Evolutionary conservation across 495 filamentous ascomycete species (phyloP), one percentile per base, ranked within the genome.

Genomic region (Xylaria grammica): DNA sequence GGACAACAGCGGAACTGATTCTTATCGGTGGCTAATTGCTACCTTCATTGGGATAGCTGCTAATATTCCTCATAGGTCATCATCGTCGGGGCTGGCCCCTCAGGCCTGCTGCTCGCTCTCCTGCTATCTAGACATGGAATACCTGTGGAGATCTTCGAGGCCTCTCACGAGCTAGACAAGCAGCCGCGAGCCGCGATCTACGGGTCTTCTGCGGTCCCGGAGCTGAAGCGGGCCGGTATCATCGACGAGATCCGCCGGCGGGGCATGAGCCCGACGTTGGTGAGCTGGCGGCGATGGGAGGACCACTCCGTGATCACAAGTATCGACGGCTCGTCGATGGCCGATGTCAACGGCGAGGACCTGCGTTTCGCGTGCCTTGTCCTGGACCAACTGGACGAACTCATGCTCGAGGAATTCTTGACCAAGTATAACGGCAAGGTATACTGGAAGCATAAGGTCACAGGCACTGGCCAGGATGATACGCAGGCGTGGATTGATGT

Each of bases 151-250:
- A 71, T 88, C 9, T 73, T 87, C 27, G 85, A 88, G 63, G 77
- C 77, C 17, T 78, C 80, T 34, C 64, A 72, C 13, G 69, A 77
- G 42, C 71, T 87, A 20, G 83, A 86, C 72, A 76, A 78, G 34
- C 82, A 86, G 58, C 85, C 84, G 10, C 84, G 85, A 60, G 58
- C 85, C 69, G 63, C 86, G 70, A 63, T 85, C 84, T 82, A 86
- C 81, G 69, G 82, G 66, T 67, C 81, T 65, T 71, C 80, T 9
- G 83, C 84, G 19, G 78, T 82, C 56, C 81, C 80, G 49, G 84
- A 86, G 61, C 77, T 89, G 45, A 62, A 72, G 24, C 80, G 86
- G 52, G 85, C 85, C 3, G 86, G 84, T 2, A 78, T 87, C 42
- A 69, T 87, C 19, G 82, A 84, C 40, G 77, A 87, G 73, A 78